Conservation (phyloP, 306 rosid species). For the Trichosanthes truncata region DNA sequence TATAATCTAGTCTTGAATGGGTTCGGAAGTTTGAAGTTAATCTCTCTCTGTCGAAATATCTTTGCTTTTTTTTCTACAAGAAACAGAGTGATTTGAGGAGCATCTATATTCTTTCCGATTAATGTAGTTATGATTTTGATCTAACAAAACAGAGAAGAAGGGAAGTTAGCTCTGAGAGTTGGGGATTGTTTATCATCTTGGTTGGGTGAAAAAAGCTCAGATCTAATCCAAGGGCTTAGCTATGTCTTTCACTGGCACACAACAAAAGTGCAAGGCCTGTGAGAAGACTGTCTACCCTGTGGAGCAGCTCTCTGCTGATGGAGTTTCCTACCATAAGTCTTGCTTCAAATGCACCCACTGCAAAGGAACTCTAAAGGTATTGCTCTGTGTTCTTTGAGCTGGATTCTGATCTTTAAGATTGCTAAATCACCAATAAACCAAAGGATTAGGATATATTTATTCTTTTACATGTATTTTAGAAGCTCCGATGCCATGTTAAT, state of each 20-base stretch:
- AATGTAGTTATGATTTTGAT: neutral
- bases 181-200: neutral
- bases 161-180: neutral
- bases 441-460: neutral
- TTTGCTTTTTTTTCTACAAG: neutral
- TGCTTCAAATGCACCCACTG: constrained; percentile 96
- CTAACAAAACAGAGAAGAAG: neutral
- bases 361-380: constrained; percentile 93
- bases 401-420: neutral
- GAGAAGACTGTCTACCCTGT: constrained; percentile 90
- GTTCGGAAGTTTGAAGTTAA: neutral
- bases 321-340: constrained; percentile 73
- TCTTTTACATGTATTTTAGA: neutral
- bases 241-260: constrained; percentile 88
- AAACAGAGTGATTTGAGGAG: neutral
- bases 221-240: constrained; percentile 36
- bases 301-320: constrained; percentile 91
- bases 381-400: neutral
- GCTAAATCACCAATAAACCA: neutral
- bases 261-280: constrained; percentile 91
- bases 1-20: neutral
- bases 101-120: neutral
- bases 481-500: neutral
- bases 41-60: neutral
- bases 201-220: constrained; percentile 24